Base-by-base conservation (phyloP, 164 flowering plant species). In the Protea cynaroides region DNA sequence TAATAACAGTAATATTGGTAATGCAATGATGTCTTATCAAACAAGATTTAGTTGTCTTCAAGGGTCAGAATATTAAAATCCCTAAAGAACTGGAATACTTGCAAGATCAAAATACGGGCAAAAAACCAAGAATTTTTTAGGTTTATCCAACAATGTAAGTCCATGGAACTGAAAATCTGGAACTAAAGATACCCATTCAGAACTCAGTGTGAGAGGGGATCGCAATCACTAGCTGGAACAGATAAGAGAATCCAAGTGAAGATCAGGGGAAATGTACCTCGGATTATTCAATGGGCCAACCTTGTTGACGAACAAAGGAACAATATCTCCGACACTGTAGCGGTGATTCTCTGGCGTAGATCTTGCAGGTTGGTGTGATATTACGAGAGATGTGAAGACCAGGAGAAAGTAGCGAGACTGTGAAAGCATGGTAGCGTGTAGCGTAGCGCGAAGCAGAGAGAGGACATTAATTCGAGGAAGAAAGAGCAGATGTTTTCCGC, bases 281-380 rank as follows among this genome's bases (percentile, higher is more conserved):
- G 96, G 96, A 72, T 86, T 89, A 72, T 79, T 67, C 65, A 85
- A 69, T 10, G 92, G 87, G 7, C 92, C 96, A 44, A 82, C 80
- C 72, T 80, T 86, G 79, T 84, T 84, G 62, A 71, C 90, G 66
- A 78, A 86, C 24, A 86, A 59, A 22, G 89, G 87, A 50, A 85
- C 86, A 7, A 7, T 56, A 72, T 89, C 87, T 25, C 88, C 96
- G 1, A 73, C 80, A 61, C 78, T 72, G 80, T 86, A 89, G n/a
- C 64, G 73, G 55, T 80, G 86, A 62, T 81, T 61, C 43, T 29
- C 23, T n/a, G 65, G 36, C 8, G 80, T 68, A 17, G 74, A 54
- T 13, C 63, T 51, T 29, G 72, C 72, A 29, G 44, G 25, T 19
- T 23, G 36, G 52, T 69, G 8, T 21, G 73, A 43, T 49, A 72